Conservation (phyloP, 164 flowering plant genomes). For the Vitis rupestris region DNA sequence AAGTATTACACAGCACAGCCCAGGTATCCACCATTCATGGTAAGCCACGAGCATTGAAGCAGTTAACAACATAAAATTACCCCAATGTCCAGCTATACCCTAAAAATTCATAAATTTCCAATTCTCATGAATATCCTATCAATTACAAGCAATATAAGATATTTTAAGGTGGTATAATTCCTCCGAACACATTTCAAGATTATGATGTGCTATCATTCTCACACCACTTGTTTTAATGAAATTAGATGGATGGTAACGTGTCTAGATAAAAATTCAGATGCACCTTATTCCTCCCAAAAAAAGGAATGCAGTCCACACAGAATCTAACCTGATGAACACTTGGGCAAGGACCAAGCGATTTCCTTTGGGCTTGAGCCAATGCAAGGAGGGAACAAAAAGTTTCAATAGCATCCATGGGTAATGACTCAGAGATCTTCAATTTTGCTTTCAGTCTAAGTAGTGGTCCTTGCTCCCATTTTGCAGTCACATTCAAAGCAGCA, state of each 20-base stretch:
- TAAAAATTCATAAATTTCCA: background rate
- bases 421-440: slow-evolving; percentile 66
- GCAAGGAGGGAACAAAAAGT: slow-evolving; percentile 86
- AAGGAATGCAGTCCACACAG: background rate
- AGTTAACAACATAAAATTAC: no score
- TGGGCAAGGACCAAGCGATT: slow-evolving; percentile 60
- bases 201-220: background rate
- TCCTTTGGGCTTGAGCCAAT: slow-evolving; percentile 87
- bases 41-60: no score
- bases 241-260: background rate
- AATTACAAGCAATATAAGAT: background rate
- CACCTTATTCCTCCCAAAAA: background rate
- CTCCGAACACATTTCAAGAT: background rate
- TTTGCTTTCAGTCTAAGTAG: slow-evolving; percentile 87
- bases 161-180: background rate
- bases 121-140: background rate
- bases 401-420: slow-evolving; percentile 81
- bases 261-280: background rate
- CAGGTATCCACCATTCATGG: no score
- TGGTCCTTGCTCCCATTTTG: slow-evolving; percentile 98
- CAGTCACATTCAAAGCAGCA: slow-evolving; percentile 95
- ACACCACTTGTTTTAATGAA: background rate
- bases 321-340: slow-evolving; percentile 56
- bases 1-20: no score
- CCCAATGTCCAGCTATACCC: no score